A percentile compares a stretch with the other conserved stretches of the same genome.
Conservation (phyloP, 2,329 filamentous ascomycete genomes). For the Colletotrichum somersetense region DNA sequence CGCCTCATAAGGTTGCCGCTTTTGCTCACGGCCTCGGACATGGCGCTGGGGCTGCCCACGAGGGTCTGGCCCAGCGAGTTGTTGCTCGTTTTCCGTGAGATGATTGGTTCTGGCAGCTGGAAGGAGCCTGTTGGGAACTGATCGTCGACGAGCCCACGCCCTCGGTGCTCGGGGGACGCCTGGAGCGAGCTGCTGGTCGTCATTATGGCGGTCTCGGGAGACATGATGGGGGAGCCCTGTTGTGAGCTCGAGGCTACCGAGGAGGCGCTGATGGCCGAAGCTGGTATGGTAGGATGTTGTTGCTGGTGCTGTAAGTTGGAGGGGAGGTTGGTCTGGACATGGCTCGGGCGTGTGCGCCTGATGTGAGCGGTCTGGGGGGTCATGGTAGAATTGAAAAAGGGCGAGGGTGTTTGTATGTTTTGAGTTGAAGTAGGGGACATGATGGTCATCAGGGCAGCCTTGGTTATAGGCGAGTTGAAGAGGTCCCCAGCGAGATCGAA, state of each 20-base stretch:
- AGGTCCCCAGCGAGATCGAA: slow-evolving; percentile 33
- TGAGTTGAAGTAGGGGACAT: slow-evolving; percentile 51
- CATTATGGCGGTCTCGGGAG: slow-evolving; percentile 64
- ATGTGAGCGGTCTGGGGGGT: slow-evolving; percentile 55
- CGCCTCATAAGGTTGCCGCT: slow-evolving; percentile 77
- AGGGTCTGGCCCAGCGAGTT: slow-evolving; percentile 74
- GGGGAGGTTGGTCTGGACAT: slow-evolving; percentile 61
- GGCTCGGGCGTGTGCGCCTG: slow-evolving; percentile 59
- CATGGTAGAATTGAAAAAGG: slow-evolving; percentile 55
- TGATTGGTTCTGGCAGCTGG: slow-evolving; percentile 79
- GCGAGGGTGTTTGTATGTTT: slow-evolving; percentile 48
- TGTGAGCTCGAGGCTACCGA: slow-evolving; percentile 68
- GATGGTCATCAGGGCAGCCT: slow-evolving; percentile 32
- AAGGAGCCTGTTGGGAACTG: slow-evolving; percentile 67
- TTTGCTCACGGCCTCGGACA: slow-evolving; percentile 56
- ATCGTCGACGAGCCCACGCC: slow-evolving; percentile 64
- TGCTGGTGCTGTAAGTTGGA: slow-evolving; percentile 42
- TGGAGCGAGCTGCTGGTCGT: slow-evolving; percentile 74
- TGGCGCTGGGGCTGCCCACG: slow-evolving; percentile 68
- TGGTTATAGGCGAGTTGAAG: slow-evolving; percentile 28
- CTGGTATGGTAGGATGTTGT: slow-evolving; percentile 54
- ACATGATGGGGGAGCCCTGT: slow-evolving; percentile 69
- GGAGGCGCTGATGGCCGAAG: slow-evolving; percentile 68
- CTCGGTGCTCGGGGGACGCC: slow-evolving; percentile 74
- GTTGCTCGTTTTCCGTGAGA: slow-evolving; percentile 70